Evolutionary conservation across 371 early-diverging fungal species (phyloP).

Genomic region (Nosema muscidifuracis): DNA sequence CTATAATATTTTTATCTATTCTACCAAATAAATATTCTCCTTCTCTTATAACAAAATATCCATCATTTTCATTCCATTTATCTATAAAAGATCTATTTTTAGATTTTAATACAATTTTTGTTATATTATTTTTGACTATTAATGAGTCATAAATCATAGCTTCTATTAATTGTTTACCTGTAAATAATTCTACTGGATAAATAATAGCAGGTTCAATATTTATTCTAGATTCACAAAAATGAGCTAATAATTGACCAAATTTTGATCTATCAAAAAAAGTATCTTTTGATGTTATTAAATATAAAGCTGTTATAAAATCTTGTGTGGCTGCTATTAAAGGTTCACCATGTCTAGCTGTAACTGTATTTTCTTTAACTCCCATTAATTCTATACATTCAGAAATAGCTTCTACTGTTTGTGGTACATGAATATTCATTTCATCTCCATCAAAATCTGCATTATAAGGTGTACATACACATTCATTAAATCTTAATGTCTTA

Average conservation of each 20-base stretch:
- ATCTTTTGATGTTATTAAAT: conserved; percentile 77
- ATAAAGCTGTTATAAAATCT: conserved; percentile 95
- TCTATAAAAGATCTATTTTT: conserved; percentile 27
- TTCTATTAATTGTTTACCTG: conserved; percentile 81
- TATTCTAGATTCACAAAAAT: conserved; percentile 73
- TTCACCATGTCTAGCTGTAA: conserved; percentile 92
- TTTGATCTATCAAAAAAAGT: conserved; percentile 81
- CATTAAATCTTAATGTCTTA: conserved; percentile 95
- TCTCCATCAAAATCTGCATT: conserved; percentile 99
- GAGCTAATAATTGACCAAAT: conserved; percentile 74
- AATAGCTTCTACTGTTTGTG: conserved; percentile 94
- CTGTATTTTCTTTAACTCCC: conserved; percentile 88
- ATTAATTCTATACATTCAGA: conserved; percentile 90
- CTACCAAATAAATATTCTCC: conserved; percentile 85
- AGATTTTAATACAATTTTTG: not conserved
- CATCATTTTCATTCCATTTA: conserved; percentile 71
- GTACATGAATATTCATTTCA: conserved; percentile 99
- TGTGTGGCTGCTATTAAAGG: conserved; percentile 95
- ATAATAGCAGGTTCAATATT: conserved; percentile 79
- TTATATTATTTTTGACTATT: not conserved
- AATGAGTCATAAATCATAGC: conserved; percentile 67
- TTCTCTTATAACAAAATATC: conserved; percentile 75
- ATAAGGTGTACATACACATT: conserved; percentile 96
- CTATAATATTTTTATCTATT: conserved; percentile 84
- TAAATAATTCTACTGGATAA: conserved; percentile 89